These are phyloP conservation scores for Boechera divaricarpa DNA, from an alignment of 345 rosid species.

Conservation along the genomic window DNA sequence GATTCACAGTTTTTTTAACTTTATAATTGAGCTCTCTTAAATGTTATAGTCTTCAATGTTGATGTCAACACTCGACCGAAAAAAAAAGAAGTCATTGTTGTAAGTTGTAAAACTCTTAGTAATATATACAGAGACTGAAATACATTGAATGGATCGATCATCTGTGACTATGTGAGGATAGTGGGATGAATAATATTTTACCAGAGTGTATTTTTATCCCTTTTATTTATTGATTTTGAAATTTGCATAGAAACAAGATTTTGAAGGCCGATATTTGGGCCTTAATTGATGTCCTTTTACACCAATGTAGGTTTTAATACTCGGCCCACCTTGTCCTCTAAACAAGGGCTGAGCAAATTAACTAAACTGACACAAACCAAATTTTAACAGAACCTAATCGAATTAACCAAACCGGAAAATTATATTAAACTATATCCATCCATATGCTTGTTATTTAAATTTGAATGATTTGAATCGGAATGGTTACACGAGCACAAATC, in stretches of 20 bases:
- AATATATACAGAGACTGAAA: no score
- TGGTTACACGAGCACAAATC: no score
- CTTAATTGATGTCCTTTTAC: neutral
- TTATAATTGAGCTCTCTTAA: neutral
- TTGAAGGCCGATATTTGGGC: neutral
- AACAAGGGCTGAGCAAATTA: no score
- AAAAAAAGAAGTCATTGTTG: neutral
- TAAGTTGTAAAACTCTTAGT: neutral
- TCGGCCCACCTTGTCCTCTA: neutral
- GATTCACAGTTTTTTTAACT: neutral
- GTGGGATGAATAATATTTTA: neutral
- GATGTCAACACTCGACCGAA: slow-evolving; percentile 19
- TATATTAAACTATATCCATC: no score
- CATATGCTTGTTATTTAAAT: no score
- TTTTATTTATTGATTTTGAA: neutral
- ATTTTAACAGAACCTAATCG: no score
- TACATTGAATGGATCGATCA: no score
- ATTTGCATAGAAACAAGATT: neutral
- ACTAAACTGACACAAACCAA: no score
- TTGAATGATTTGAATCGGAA: no score
- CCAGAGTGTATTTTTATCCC: neutral
- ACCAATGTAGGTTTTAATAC: neutral
- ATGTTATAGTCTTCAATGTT: neutral
- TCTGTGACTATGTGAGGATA: no score
- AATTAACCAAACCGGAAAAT: no score